Percentiles rank a stretch among this genome's conserved stretches.
Conservation (phyloP, 2,329 filamentous ascomycete genomes). For the Uncinocarpus reesii region DNA sequence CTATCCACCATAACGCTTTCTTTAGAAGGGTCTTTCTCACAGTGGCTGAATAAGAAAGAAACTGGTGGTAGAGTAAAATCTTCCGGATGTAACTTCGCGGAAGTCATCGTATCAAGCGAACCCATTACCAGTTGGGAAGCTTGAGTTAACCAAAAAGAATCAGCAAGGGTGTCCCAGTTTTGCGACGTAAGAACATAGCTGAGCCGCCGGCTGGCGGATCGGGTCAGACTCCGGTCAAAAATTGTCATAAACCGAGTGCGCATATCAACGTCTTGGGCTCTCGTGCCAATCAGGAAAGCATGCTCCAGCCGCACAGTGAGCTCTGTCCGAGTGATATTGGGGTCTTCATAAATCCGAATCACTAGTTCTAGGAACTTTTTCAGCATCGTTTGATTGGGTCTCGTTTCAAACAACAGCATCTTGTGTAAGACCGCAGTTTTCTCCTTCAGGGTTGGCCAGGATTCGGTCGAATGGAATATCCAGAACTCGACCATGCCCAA, state of each 20-base stretch:
- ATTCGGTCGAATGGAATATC: conserved; percentile 92
- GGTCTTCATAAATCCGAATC: conserved; percentile 95
- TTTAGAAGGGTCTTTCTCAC: conserved; percentile 57
- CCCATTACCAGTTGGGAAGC: conserved; percentile 88
- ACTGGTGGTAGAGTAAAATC: conserved; percentile 72
- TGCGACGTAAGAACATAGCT: conserved; percentile 83
- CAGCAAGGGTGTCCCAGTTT: conserved; percentile 91
- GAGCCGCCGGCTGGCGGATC: conserved; percentile 76
- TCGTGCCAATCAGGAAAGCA: conserved; percentile 89
- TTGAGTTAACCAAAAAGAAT: conserved; percentile 95
- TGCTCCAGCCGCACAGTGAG: conserved; percentile 96
- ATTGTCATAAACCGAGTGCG: conserved; percentile 93
- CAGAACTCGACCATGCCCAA: conserved; percentile 87
- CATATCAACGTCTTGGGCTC: conserved; percentile 92
- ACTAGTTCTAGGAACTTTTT: conserved; percentile 92
- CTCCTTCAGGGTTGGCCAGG: conserved; percentile 94
- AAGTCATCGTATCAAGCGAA: conserved; percentile 73
- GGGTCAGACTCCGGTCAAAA: conserved; percentile 89
- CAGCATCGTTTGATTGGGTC: conserved; percentile 71
- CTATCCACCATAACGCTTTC: conserved; percentile 65
- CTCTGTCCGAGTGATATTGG: conserved; percentile 88
- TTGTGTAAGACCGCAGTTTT: conserved; percentile 98
- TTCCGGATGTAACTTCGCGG: conserved; percentile 65
- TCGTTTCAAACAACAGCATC: conserved; percentile 90
- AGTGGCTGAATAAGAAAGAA: conserved; percentile 62